Evolutionary conservation across 1,139 yeast genomes (phyloP).

Genomic region (Torulaspora pretoriensis): DNA sequence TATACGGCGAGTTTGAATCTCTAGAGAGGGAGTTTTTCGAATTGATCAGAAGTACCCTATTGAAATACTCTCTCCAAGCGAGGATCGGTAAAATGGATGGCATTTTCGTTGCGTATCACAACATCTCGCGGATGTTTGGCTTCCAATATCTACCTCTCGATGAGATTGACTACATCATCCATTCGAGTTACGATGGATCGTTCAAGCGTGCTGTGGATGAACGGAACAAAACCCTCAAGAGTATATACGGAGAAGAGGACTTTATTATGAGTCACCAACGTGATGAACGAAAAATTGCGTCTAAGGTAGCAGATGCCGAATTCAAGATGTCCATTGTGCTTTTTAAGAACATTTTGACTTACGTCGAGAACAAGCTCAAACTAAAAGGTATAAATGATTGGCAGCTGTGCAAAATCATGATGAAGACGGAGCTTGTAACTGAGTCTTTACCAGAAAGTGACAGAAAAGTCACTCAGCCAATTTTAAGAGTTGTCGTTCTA

Average conservation of each 20-base stretch:
- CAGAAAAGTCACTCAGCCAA: conserved; percentile 21
- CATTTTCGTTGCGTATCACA: conserved; percentile 86
- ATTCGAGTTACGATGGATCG: conserved; percentile 36
- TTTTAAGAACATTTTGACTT: conserved; percentile 49
- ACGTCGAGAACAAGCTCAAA: conserved; percentile 37
- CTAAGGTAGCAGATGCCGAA: conserved; percentile 65
- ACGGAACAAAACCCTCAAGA: conserved; percentile 35
- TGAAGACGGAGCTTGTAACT: conserved; percentile 23
- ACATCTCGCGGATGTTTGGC: conserved; percentile 75
- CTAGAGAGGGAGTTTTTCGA: conserved; percentile 77
- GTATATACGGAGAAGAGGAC: conserved; percentile 27
- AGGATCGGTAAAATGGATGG: conserved; percentile 97
- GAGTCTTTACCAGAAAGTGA: conserved; percentile 16
- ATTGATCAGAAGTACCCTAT: conserved; percentile 65
- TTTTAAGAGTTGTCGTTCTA: conserved; percentile 32
- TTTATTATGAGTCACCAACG: conserved; percentile 25
- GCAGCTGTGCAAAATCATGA: conserved; percentile 27
- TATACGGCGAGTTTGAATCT: conserved; percentile 66
- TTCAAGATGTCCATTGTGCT: conserved; percentile 60
- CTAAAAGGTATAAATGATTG: conserved; percentile 19
- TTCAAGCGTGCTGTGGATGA: conserved; percentile 27
- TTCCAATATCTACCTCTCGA: conserved; percentile 79
- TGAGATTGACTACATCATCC: conserved; percentile 62
- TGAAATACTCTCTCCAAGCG: conserved; percentile 87
- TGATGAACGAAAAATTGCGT: conserved; percentile 37